Evolutionary conservation across 108 stramenopile species (phyloP).

Genomic region (Parmales sp.): DNA sequence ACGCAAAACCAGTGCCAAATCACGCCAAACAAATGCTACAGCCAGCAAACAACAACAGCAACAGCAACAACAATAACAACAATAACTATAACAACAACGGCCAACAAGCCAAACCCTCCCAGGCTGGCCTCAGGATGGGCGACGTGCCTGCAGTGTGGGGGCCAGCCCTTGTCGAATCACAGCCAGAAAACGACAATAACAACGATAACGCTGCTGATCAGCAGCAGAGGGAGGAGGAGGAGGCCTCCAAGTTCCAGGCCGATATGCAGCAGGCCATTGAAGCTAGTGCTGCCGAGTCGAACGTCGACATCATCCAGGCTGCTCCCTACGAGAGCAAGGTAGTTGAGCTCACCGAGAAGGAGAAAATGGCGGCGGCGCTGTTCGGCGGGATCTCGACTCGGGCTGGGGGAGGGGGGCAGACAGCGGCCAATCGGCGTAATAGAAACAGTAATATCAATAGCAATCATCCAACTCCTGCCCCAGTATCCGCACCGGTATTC

Average conservation of each 20-base stretch:
- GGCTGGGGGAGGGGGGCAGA: slow-evolving; percentile 45
- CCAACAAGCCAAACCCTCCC: slow-evolving; percentile 13
- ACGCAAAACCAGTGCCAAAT: slow-evolving; percentile 75
- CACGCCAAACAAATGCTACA: slow-evolving; percentile 26
- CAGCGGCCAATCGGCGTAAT: slow-evolving; percentile 8
- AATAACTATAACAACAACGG: slow-evolving; percentile 24
- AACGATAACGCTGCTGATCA: background rate
- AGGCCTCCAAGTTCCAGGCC: slow-evolving; percentile 8
- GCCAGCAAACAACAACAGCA: slow-evolving; percentile 25
- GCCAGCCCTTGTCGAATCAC: slow-evolving; percentile 15
- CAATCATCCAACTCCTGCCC: background rate
- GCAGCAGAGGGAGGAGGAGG: background rate
- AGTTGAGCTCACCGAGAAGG: slow-evolving; percentile 76
- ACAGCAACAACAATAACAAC: slow-evolving; percentile 24
- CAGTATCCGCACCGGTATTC: slow-evolving; percentile 13
- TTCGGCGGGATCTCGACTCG: slow-evolving; percentile 90
- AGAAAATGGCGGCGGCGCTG: slow-evolving; percentile 84
- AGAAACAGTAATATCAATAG: background rate
- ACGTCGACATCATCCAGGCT: no score
- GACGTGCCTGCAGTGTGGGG: slow-evolving; percentile 26
- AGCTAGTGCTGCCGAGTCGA: slow-evolving; percentile 37
- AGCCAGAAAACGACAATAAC: background rate
- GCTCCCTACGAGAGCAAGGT: slow-evolving; percentile 45
- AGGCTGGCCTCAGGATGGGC: background rate
- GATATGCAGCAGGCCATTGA: slow-evolving; percentile 16